Evolutionary conservation across 768 basidiomycete genomes (phyloP), one percentile per base, ranked within the genome.

Genomic region (Polyporus arcularius): DNA sequence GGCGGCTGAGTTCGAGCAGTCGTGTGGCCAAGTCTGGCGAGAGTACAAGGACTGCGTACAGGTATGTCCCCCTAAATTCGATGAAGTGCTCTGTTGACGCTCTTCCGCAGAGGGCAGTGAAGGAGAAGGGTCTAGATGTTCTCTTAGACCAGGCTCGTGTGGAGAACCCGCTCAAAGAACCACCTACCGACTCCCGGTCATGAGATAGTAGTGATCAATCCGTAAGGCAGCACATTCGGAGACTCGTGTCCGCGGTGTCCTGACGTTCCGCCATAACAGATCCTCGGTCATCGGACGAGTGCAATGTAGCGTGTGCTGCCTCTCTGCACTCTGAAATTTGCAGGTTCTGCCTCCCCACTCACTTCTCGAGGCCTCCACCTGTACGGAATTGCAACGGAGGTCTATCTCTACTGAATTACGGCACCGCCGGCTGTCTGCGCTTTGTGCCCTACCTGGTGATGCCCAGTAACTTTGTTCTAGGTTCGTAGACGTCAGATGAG

Each of bases 1-100:
- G 74, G 92, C 93, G 5, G 88, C 89, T 43, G 92, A 96, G 72
- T 96, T 95, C 71, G 88, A 98, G 67, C 72, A 79, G 47, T 88
- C 87, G 50, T 98, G 96, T 66, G 96, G 95, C 9, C 83, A 80
- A 65, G 73, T 93, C 15, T 98, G 95, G 92, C 76, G 81, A 47
- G 80, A 80, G 62, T 98, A 98, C 73, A 86, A 86, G 62, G 76
- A 74, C 3, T 98, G 96, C 72, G 82, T 98, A 6, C 87, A 90
- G 80, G 96, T 95, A 58, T 45, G 87, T 42, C 40, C 40, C 21
- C 53, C 43, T 42, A n/a, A 35, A 49, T 43, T 52, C 42, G 32
- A 40, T 43, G 16, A 15, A 48, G 11, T 14, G 46, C 38, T 51
- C 21, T n/a, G 30, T 40, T 49, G 16, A 7, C 50, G 38, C 11